Percentiles rank a stretch among this genome's conserved stretches.
Conservation (phyloP, 2,329 filamentous ascomycete genomes). For the Arthrobotrys conoides region DNA sequence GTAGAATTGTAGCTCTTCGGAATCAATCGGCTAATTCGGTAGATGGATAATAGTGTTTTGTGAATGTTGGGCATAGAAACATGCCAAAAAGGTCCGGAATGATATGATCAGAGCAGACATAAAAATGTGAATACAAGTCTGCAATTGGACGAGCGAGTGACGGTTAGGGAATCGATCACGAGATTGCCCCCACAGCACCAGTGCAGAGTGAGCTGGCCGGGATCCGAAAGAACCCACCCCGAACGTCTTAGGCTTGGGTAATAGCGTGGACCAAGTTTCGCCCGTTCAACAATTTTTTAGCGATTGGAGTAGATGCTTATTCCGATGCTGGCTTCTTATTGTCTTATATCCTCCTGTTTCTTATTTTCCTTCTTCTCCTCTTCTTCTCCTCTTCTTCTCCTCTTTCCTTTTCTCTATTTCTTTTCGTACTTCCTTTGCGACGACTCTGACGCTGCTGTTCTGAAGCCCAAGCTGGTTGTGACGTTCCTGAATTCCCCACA, state of each 20-base stretch:
- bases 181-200: conserved; percentile 52
- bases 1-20: conserved; percentile 15
- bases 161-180: conserved; percentile 39
- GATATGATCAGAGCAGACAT: conserved; percentile 1
- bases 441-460: conserved; percentile 8
- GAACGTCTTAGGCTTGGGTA: conserved; percentile 29
- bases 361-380: not conserved
- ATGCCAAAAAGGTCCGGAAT: not conserved
- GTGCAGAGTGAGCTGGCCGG: conserved; percentile 27
- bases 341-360: conserved; percentile 6
- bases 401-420: conserved; percentile 4
- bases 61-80: not conserved
- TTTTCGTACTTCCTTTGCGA: conserved; percentile 1
- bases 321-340: conserved; percentile 16
- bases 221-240: conserved; percentile 31
- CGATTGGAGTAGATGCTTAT: conserved; percentile 34
- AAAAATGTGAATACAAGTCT: not conserved
- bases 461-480: conserved; percentile 11
- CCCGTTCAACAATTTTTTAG: conserved; percentile 39
- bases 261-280: conserved; percentile 48
- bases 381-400: not conserved
- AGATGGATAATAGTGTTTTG: not conserved
- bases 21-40: conserved; percentile 6
- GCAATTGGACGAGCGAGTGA: not conserved
- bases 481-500: conserved; percentile 44